Evolutionary conservation across 1,284 basidiomycete species (phyloP).

Genomic region (Cutaneotrichosporon sp.): DNA sequence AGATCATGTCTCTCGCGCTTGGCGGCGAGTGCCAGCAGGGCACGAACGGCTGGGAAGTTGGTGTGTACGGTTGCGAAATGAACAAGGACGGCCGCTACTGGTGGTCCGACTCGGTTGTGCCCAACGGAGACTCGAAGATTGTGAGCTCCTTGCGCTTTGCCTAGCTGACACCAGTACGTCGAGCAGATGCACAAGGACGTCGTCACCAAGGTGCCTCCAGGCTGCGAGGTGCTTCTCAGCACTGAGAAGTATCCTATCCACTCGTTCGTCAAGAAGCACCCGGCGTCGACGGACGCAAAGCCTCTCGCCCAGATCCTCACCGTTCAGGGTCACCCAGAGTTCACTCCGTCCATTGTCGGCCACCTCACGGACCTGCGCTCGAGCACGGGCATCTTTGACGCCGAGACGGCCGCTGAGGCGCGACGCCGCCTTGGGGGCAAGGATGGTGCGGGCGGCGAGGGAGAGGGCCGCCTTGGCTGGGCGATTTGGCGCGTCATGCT

Average conservation of each 20-base stretch:
- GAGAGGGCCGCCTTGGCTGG: constrained; percentile 49
- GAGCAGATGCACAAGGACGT: constrained; percentile 55
- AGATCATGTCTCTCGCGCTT: constrained; percentile 52
- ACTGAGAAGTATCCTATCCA: constrained; percentile 50
- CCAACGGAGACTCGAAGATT: constrained; percentile 35
- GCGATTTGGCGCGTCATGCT: constrained; percentile 51
- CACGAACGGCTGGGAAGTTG: constrained; percentile 52
- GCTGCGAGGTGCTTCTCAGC: constrained; percentile 49
- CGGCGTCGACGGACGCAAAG: constrained; percentile 39
- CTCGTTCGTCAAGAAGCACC: constrained; percentile 49
- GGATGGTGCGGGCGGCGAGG: constrained; percentile 48
- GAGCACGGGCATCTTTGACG: constrained; percentile 47
- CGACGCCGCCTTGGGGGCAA: constrained; percentile 49
- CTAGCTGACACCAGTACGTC: constrained; percentile 39
- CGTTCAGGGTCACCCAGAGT: constrained; percentile 54
- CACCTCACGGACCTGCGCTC: constrained; percentile 49
- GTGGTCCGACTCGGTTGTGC: constrained; percentile 43
- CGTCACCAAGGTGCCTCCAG: constrained; percentile 48
- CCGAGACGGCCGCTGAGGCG: constrained; percentile 41
- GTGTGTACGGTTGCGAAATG: constrained; percentile 47
- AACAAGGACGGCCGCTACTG: constrained; percentile 49
- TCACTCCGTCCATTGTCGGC: constrained; percentile 51
- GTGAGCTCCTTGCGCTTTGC: background rate
- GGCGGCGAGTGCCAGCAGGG: constrained; percentile 49
- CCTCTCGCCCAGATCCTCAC: constrained; percentile 48